These are phyloP conservation scores for Aspergillus melleus DNA, from an alignment of 2,329 filamentous ascomycete species.

Conservation along the genomic window DNA sequence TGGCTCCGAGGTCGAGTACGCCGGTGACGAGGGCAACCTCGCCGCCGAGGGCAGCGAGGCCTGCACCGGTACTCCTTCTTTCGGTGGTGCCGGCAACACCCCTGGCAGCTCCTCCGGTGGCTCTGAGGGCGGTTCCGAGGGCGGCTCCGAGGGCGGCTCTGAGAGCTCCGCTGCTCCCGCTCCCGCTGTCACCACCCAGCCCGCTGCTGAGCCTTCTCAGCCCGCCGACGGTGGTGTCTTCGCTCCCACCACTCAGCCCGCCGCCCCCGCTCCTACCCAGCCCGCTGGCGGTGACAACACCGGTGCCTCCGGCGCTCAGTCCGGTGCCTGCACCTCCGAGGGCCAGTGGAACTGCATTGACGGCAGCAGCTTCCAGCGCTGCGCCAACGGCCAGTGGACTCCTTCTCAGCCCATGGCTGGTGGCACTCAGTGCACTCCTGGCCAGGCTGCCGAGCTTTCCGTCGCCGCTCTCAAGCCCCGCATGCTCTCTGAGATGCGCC, in stretches of 20 bases:
- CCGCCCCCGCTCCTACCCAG: neutral
- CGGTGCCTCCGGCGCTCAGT: constrained; percentile 30
- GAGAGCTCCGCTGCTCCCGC: constrained; percentile 6
- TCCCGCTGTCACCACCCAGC: constrained; percentile 1
- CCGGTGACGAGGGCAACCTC: constrained; percentile 44
- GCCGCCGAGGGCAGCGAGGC: constrained; percentile 27
- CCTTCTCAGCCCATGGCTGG: constrained; percentile 50
- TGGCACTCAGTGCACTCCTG: constrained; percentile 55
- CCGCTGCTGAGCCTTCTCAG: neutral
- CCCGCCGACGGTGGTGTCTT: neutral
- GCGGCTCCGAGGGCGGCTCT: constrained; percentile 11
- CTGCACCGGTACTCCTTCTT: constrained; percentile 33
- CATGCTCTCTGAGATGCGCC: constrained; percentile 28
- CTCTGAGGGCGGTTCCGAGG: constrained; percentile 30
- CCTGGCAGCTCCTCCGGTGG: constrained; percentile 26
- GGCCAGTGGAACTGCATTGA: constrained; percentile 61
- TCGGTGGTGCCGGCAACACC: constrained; percentile 29
- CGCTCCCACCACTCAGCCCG: constrained; percentile 15
- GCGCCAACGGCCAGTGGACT: constrained; percentile 61
- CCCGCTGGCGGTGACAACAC: constrained; percentile 15
- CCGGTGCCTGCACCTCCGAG: constrained; percentile 52
- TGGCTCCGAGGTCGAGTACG: constrained; percentile 57
- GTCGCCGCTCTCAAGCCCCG: constrained; percentile 27
- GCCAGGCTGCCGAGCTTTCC: constrained; percentile 29
- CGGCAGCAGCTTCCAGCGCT: constrained; percentile 61